A percentile compares a stretch with the other conserved stretches of the same genome.
Conservation (phyloP, 1,284 basidiomycete species). For the Rhodotorula mucilaginosa region DNA sequence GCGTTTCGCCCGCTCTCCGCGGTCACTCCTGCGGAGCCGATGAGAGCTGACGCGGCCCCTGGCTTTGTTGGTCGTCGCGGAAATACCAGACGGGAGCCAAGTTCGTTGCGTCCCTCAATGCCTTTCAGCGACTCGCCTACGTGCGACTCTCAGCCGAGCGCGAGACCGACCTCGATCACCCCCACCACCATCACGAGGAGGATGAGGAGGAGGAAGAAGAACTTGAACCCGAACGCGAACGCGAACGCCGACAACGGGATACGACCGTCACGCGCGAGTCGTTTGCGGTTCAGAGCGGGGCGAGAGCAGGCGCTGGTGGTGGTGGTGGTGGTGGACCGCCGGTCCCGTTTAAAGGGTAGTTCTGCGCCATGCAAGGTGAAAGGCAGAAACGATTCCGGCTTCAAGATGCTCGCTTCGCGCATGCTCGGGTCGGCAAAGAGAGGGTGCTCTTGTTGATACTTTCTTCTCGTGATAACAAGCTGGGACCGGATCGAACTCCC, state of each 20-base stretch:
- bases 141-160: slow-evolving; percentile 45
- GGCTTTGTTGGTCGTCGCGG: neutral
- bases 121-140: slow-evolving; percentile 80
- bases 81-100: slow-evolving; percentile 70
- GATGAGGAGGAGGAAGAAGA: neutral
- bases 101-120: slow-evolving; percentile 79
- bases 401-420: too few species aligned
- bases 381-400: too few species aligned
- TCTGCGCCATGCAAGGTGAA: too few species aligned
- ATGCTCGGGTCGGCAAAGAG: too few species aligned
- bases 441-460: too few species aligned
- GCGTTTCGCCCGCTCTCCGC: slow-evolving; percentile 14
- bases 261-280: slow-evolving; percentile 3
- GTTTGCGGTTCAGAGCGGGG: neutral
- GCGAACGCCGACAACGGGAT: neutral
- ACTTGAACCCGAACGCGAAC: neutral
- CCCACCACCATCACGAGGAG: neutral
- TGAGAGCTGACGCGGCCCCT: neutral
- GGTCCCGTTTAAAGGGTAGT: neutral
- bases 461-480: too few species aligned
- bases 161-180: neutral
- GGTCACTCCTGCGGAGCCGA: neutral
- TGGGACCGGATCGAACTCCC: too few species aligned
- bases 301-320: neutral
- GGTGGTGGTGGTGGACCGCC: neutral